Evolutionary conservation across 208 protist genomes (phyloP).

Genomic region (Entamoeba invadens): DNA sequence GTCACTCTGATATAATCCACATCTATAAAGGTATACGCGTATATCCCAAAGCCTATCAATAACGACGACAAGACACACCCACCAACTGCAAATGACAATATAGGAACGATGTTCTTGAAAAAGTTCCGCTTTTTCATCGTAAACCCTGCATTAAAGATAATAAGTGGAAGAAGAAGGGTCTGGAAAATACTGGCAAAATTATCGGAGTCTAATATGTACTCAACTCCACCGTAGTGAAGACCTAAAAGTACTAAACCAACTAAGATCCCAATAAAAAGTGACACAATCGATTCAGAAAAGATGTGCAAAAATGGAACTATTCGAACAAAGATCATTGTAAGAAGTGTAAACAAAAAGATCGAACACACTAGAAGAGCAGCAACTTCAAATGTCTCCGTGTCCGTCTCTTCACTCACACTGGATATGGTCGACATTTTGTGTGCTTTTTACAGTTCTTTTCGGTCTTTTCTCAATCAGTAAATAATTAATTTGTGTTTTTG

Average conservation of each 20-base stretch:
- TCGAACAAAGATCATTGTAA: not conserved
- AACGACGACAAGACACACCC: conserved; percentile 19
- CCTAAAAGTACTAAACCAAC: not conserved
- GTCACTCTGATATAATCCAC: not conserved
- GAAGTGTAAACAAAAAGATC: not conserved
- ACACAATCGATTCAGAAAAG: not conserved
- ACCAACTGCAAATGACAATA: conserved; percentile 17
- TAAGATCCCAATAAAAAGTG: not conserved
- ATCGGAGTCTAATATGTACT: not conserved
- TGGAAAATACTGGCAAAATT: not conserved
- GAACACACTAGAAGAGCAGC: not conserved
- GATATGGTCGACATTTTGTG: not conserved
- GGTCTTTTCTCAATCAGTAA: no score
- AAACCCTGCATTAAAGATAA: conserved; percentile 34
- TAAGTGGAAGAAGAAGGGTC: conserved; percentile 18
- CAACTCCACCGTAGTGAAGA: not conserved
- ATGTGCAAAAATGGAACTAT: not conserved
- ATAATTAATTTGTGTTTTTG: no score
- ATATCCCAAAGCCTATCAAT: conserved; percentile 13
- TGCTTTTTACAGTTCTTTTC: no score
- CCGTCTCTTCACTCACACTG: not conserved
- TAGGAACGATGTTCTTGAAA: conserved; percentile 19
- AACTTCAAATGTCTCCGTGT: not conserved
- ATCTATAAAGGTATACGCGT: not conserved
- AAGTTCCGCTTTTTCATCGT: conserved; percentile 23